These are phyloP conservation scores for Begonia loranthoides DNA, from an alignment of 306 rosid genomes.

Conservation along the genomic window DNA sequence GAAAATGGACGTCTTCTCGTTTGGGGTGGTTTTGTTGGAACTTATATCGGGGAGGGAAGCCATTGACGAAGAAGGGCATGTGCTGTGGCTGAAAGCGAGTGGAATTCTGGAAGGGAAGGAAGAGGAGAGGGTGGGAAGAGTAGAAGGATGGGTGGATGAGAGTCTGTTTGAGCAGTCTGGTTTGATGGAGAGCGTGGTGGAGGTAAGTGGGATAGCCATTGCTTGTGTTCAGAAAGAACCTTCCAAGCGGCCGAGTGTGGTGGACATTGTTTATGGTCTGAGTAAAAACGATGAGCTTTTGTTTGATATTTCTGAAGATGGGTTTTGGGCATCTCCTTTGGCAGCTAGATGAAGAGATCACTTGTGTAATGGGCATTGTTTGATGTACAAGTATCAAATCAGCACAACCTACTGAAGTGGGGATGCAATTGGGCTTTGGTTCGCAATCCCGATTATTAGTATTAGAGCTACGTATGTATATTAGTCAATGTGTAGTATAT, in stretches of 20 bases:
- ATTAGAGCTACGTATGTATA: too few relatives aligned
- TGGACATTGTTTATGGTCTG: slow-evolving; percentile 11
- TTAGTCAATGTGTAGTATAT: too few relatives aligned
- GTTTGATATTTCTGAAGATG: too few relatives aligned
- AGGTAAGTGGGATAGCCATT: slow-evolving; percentile 40
- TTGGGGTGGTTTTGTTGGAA: slow-evolving; percentile 55
- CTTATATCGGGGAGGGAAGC: slow-evolving; percentile 56
- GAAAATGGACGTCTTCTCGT: slow-evolving; percentile 55
- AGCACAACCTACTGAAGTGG: too few relatives aligned
- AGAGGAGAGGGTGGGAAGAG: slow-evolving; percentile 33
- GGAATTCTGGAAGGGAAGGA: slow-evolving; percentile 28
- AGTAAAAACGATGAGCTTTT: too few relatives aligned
- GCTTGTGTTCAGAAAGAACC: slow-evolving; percentile 41
- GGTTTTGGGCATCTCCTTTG: too few relatives aligned
- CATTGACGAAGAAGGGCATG: slow-evolving; percentile 41
- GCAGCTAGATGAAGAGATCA: too few relatives aligned
- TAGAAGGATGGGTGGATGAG: slow-evolving; percentile 56
- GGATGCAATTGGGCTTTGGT: too few relatives aligned
- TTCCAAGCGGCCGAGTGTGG: slow-evolving; percentile 18
- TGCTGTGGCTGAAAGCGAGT: slow-evolving; percentile 56
- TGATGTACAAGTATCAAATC: too few relatives aligned
- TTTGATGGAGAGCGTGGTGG: slow-evolving; percentile 38
- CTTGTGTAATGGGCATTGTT: too few relatives aligned
- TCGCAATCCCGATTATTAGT: too few relatives aligned
- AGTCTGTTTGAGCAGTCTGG: slow-evolving; percentile 23